Evolutionary conservation across 2,329 filamentous ascomycete species (phyloP).

Genomic region (Bimuria novae-zelandiae): DNA sequence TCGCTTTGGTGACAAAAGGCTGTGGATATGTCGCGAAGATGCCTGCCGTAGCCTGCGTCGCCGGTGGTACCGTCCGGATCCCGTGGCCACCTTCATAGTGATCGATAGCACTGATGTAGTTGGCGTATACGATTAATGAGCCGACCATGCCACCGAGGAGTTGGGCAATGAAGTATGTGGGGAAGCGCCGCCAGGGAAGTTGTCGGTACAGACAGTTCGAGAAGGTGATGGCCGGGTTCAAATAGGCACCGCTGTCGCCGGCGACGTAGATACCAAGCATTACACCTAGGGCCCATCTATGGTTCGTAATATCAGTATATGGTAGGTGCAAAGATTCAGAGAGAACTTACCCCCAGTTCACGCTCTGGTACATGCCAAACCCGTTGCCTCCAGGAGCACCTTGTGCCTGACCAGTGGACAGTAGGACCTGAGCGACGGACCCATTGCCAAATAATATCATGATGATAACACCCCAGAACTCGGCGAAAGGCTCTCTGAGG

Average conservation of each 20-base stretch:
- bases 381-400: slow-evolving; percentile 50
- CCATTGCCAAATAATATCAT: slow-evolving; percentile 53
- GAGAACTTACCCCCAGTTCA: slow-evolving; percentile 48
- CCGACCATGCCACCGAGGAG: slow-evolving; percentile 69
- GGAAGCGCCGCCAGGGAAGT: slow-evolving; percentile 71
- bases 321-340: not conserved
- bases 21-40: slow-evolving; percentile 77
- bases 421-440: slow-evolving; percentile 49
- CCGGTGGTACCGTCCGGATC: slow-evolving; percentile 65
- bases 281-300: slow-evolving; percentile 44
- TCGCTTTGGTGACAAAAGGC: slow-evolving; percentile 66
- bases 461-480: slow-evolving; percentile 50
- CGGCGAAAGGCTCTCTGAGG: slow-evolving; percentile 50
- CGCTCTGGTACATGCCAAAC: slow-evolving; percentile 49
- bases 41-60: slow-evolving; percentile 65
- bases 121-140: slow-evolving; percentile 50
- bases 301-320: slow-evolving; percentile 1
- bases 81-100: slow-evolving; percentile 63
- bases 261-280: slow-evolving; percentile 64
- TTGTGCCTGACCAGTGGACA: slow-evolving; percentile 42
- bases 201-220: slow-evolving; percentile 70
- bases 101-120: slow-evolving; percentile 63
- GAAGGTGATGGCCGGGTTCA: slow-evolving; percentile 70
- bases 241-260: slow-evolving; percentile 68
- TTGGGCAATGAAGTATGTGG: slow-evolving; percentile 69